Conservation (phyloP, 1,139 yeast genomes). For the Debaryomyces subglobosus region DNA sequence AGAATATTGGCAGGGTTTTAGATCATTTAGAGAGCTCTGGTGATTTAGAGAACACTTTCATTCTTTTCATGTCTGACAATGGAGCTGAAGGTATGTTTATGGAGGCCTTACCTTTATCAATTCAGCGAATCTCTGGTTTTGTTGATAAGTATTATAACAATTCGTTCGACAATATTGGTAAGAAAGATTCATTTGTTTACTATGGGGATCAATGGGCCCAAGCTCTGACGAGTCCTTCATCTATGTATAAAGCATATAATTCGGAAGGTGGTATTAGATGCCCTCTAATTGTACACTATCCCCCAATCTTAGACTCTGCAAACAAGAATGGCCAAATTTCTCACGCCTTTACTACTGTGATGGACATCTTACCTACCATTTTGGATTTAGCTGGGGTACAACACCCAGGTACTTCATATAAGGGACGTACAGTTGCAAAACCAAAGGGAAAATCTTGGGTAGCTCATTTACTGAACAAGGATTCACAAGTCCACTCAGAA, state of each 20-base stretch:
- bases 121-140: constrained; percentile 26
- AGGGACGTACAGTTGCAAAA: constrained; percentile 39
- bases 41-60: constrained; percentile 54
- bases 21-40: constrained; percentile 39
- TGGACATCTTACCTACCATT: constrained; percentile 60
- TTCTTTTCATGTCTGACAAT: constrained; percentile 61
- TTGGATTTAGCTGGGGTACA: constrained; percentile 48
- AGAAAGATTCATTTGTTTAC: constrained; percentile 49
- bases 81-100: constrained; percentile 63
- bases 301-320: constrained; percentile 26
- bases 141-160: constrained; percentile 45
- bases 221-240: constrained; percentile 62
- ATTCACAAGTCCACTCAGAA: constrained; percentile 39
- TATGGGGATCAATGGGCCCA: constrained; percentile 67
- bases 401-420: constrained; percentile 45
- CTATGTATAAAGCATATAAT: constrained; percentile 55
- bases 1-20: constrained; percentile 50
- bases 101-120: constrained; percentile 53
- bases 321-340: constrained; percentile 31
- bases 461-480: constrained; percentile 27
- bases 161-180: constrained; percentile 50
- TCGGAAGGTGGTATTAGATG: constrained; percentile 60
- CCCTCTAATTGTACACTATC: constrained; percentile 51
- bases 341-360: constrained; percentile 52
- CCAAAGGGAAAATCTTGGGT: constrained; percentile 50